phyloP scores from a whole-genome alignment of 495 filamentous ascomycete species.

The Aspergillus indologenus region DNA sequence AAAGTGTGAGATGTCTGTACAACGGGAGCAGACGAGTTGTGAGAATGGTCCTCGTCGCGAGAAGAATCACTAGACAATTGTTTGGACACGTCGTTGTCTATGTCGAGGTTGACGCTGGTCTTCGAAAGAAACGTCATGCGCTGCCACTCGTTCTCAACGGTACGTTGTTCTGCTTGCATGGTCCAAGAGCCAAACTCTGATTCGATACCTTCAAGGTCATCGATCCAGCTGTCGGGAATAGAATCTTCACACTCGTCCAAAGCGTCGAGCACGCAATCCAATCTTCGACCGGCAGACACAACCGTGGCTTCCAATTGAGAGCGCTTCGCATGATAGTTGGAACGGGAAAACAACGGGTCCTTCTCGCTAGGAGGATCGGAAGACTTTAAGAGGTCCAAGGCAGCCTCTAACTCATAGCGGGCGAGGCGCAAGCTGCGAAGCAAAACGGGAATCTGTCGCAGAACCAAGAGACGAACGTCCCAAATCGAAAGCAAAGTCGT shows the following conservation, averaged over 20 bases:
- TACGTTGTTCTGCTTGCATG: slow-evolving; percentile 47
- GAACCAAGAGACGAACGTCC: slow-evolving; percentile 69
- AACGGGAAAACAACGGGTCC: slow-evolving; percentile 33
- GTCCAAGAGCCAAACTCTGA: slow-evolving; percentile 78
- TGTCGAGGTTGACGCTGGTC: slow-evolving; percentile 7
- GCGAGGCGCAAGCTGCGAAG: slow-evolving; percentile 62
- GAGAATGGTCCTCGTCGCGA: not conserved
- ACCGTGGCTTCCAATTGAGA: slow-evolving; percentile 66
- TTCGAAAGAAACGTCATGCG: slow-evolving; percentile 18
- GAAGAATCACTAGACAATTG: not conserved
- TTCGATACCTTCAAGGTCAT: slow-evolving; percentile 77
- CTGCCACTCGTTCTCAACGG: slow-evolving; percentile 45
- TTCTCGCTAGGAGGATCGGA: slow-evolving; percentile 18
- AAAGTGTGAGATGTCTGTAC: slow-evolving; percentile 6
- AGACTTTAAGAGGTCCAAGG: slow-evolving; percentile 56
- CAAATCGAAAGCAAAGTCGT: slow-evolving; percentile 67
- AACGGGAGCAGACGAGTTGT: slow-evolving; percentile 4
- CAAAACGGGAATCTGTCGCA: slow-evolving; percentile 67
- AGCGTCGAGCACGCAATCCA: slow-evolving; percentile 81
- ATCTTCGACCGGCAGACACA: slow-evolving; percentile 60
- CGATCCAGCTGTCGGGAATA: slow-evolving; percentile 83
- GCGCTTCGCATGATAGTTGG: slow-evolving; percentile 60
- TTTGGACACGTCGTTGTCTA: not conserved
- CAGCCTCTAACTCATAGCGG: slow-evolving; percentile 59
- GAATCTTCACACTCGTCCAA: slow-evolving; percentile 81